Evolutionary conservation across 2,329 filamentous ascomycete species (phyloP).

Genomic region (Penicillium sp.): DNA sequence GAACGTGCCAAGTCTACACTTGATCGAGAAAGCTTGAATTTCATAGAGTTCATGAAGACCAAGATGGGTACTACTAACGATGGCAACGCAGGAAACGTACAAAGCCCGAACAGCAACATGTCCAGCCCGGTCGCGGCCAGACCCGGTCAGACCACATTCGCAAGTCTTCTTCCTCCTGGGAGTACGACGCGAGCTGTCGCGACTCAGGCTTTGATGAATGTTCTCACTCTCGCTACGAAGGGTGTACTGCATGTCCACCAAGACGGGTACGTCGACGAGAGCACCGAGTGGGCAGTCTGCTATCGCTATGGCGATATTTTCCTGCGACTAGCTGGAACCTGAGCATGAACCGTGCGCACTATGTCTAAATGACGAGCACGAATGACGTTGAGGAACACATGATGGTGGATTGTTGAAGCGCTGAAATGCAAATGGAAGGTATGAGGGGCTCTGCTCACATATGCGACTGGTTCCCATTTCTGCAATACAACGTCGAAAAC

Average conservation of each 20-base stretch:
- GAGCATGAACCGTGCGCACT: background rate
- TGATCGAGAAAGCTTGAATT: conserved; percentile 62
- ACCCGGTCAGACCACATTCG: conserved; percentile 58
- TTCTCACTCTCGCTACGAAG: conserved; percentile 69
- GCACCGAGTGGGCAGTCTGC: conserved; percentile 17
- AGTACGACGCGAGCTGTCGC: conserved; percentile 61
- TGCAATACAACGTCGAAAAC: background rate
- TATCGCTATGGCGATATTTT: conserved; percentile 34
- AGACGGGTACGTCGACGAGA: conserved; percentile 42
- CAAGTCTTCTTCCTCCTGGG: conserved; percentile 63
- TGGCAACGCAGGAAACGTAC: background rate
- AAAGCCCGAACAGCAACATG: background rate
- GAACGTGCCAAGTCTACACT: conserved; percentile 45
- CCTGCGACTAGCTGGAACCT: conserved; percentile 22
- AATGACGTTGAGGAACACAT: background rate
- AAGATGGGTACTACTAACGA: conserved; percentile 37
- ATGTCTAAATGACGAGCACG: background rate
- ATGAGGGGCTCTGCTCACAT: background rate
- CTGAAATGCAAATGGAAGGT: background rate
- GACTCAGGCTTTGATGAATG: conserved; percentile 73
- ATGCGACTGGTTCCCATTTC: background rate
- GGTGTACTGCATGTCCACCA: conserved; percentile 64
- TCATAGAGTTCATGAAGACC: conserved; percentile 58
- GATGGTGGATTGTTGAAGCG: background rate
- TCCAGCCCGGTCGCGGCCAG: background rate